Conservation (phyloP, 2,329 filamentous ascomycete genomes). For the Pseudogymnoascus sp. region DNA sequence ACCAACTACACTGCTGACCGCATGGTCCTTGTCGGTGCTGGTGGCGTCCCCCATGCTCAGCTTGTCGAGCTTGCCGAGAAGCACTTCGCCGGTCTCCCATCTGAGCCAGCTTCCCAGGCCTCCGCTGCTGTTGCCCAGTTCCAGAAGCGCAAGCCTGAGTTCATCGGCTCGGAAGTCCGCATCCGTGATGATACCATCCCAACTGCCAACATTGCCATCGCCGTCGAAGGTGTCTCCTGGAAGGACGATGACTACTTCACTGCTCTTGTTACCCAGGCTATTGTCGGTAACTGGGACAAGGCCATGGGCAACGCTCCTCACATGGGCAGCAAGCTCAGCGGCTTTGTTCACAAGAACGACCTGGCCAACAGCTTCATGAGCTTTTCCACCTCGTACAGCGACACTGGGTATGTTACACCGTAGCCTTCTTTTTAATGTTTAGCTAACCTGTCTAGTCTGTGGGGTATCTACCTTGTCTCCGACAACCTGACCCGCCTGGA, state of each 20-base stretch:
- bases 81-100: slow-evolving; percentile 77
- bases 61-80: slow-evolving; percentile 95
- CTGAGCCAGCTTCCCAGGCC: slow-evolving; percentile 64
- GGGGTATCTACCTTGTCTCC: slow-evolving; percentile 97
- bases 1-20: slow-evolving; percentile 99
- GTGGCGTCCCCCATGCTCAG: slow-evolving; percentile 87
- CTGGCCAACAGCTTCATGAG: slow-evolving; percentile 99
- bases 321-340: slow-evolving; percentile 96
- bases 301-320: slow-evolving; percentile 96
- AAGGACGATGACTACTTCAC: slow-evolving; percentile 99
- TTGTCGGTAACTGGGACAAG: slow-evolving; percentile 99
- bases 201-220: slow-evolving; percentile 95
- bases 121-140: slow-evolving; percentile 57
- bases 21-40: slow-evolving; percentile 95
- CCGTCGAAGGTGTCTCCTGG: slow-evolving; percentile 99
- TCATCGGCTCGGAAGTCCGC: slow-evolving; percentile 91
- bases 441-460: slow-evolving; percentile 59
- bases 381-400: slow-evolving; percentile 98
- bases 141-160: slow-evolving; percentile 82
- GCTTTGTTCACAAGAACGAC: slow-evolving; percentile 86
- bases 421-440: slow-evolving; percentile 14
- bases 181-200: slow-evolving; percentile 94
- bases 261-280: slow-evolving; percentile 92
- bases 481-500: slow-evolving; percentile 83
- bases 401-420: slow-evolving; percentile 72